Evolutionary conservation across 2,329 filamentous ascomycete species (phyloP).

Genomic region (Colletotrichum plurivorum): DNA sequence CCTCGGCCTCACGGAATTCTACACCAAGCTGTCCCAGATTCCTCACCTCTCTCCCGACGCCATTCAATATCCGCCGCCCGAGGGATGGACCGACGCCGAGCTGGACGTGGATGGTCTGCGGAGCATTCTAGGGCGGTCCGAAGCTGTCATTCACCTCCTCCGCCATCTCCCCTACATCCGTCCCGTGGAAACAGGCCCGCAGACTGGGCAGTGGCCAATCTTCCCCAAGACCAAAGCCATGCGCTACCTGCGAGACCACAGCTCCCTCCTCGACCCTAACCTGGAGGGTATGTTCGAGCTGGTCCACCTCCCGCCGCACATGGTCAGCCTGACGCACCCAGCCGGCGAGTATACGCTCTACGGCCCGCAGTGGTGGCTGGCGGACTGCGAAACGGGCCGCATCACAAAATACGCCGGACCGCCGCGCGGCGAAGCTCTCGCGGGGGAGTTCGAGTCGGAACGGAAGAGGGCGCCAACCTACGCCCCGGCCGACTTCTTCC

Average conservation of each 20-base stretch:
- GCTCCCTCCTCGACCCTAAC: neutral
- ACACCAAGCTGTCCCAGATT: neutral
- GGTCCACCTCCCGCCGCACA: neutral
- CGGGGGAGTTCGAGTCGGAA: slow-evolving; percentile 6
- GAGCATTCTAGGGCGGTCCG: neutral
- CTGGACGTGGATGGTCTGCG: slow-evolving; percentile 5
- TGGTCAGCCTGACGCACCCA: slow-evolving; percentile 20
- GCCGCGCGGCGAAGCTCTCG: slow-evolving; percentile 15
- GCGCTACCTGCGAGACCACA: slow-evolving; percentile 11
- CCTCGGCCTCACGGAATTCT: neutral
- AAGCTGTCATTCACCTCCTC: neutral
- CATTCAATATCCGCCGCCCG: slow-evolving; percentile 6
- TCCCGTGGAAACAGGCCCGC: neutral
- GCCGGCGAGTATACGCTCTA: slow-evolving; percentile 14
- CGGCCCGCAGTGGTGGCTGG: slow-evolving; percentile 26
- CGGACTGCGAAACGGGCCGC: slow-evolving; percentile 13
- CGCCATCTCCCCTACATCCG: neutral
- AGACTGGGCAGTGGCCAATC: neutral
- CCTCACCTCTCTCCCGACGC: neutral
- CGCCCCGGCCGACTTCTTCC: neutral
- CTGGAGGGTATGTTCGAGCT: slow-evolving; percentile 28
- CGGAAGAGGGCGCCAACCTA: slow-evolving; percentile 11
- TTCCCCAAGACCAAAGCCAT: slow-evolving; percentile 13
- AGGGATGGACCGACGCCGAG: slow-evolving; percentile 16
- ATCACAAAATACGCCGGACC: slow-evolving; percentile 19